Conservation (phyloP, 2,329 filamentous ascomycete genomes). For the Blastomyces silverae region DNA sequence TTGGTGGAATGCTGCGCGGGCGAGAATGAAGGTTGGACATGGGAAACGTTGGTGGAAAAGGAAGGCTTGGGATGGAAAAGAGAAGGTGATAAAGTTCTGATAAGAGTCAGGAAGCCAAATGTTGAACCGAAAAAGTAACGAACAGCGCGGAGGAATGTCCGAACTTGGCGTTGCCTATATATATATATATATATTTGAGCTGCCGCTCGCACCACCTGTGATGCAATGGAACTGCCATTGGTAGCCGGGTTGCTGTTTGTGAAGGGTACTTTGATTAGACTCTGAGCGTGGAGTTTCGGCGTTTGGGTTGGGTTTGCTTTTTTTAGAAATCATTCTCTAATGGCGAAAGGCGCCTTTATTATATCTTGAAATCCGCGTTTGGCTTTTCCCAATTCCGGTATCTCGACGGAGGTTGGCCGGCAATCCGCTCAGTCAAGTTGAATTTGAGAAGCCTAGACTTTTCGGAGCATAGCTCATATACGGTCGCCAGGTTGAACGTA, state of each 20-base stretch:
- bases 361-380: constrained; percentile 72
- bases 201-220: neutral
- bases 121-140: neutral
- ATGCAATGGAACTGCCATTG: neutral
- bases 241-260: neutral
- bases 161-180: neutral
- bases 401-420: constrained; percentile 49
- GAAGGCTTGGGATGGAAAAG: constrained; percentile 81
- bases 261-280: neutral
- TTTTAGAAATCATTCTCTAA: neutral
- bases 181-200: neutral
- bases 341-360: constrained; percentile 34
- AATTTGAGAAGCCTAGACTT: constrained; percentile 63
- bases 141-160: no score
- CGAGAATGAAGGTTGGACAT: constrained; percentile 46
- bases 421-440: constrained; percentile 62
- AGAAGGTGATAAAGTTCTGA: constrained; percentile 65
- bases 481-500: constrained; percentile 81
- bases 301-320: neutral
- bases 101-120: constrained; percentile 44
- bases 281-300: constrained; percentile 7
- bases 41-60: constrained; percentile 60
- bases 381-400: constrained; percentile 62
- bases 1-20: constrained; percentile 51
- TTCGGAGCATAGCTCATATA: constrained; percentile 89